Base-by-base conservation (phyloP, 148 eudicot species). In the Fagopyrum esculentum region DNA sequence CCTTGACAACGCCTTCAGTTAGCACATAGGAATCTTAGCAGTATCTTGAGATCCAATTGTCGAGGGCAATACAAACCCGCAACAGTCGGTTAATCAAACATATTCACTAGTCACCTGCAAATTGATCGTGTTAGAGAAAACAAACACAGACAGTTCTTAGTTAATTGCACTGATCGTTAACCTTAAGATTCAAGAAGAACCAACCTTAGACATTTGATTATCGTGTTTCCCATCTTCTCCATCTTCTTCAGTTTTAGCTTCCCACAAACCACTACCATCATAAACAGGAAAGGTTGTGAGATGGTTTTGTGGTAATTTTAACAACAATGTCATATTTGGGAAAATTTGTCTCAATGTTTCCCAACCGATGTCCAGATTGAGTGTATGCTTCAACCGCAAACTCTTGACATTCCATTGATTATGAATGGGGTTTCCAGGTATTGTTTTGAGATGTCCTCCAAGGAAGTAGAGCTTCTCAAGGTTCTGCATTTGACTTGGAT, bases 1-100 rank as follows among this genome's bases (percentile, higher is more conserved):
- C 99, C 99, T 95, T 90, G 80, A 92, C 78, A 80, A 95, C 87
- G 52, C 92, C 87, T 74, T 86, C 83, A 80, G 97, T 90, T 54
- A 92, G 87, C 54, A 95, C 76, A 82, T 80, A 89, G 12, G 99
- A 89, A n/a, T 95, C 97, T 88, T 92, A 47, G 78, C 80, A 72
- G 99, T 96, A 86, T 95, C 99, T 84, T 91, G 96, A 75, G 93
- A 80, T 72, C 82, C 85, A 79, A 93, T 85, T 74, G 90, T 81
- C 66, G 97, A 6, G 45, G 97, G 97, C 76, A 82, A 86, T 92
- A 22, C 96, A 76, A 92, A 87, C 97, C 99, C 92, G 99, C 76
- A 83, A 55, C 48, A 29, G 60, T 76, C 19, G 46, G 52, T 26
- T 71, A 15, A 71, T 64, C 35, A 40, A 40, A 22, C 26, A 22